These are phyloP conservation scores for Eucalyptus sp. DNA, from an alignment of 345 rosid species.

Conservation along the genomic window DNA sequence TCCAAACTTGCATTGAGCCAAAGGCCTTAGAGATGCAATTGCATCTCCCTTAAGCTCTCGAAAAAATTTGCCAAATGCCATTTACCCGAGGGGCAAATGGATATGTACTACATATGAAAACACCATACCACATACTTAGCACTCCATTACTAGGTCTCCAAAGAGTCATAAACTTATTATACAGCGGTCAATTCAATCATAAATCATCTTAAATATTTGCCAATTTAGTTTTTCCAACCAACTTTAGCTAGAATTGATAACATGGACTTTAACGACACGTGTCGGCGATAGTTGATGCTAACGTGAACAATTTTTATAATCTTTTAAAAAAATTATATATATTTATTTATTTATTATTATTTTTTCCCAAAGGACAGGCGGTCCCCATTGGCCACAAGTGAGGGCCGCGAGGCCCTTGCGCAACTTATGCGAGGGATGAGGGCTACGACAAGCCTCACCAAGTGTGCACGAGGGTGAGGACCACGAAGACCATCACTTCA, in stretches of 20 bases:
- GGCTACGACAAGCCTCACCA: not conserved
- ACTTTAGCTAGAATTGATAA: not conserved
- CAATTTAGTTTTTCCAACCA: not conserved
- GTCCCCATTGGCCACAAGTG: too few relatives aligned
- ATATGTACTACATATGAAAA: not conserved
- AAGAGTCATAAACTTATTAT: too few relatives aligned
- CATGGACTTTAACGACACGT: accelerated
- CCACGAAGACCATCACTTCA: not conserved
- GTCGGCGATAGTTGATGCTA: accelerated
- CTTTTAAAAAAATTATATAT: not conserved
- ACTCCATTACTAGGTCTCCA: not conserved
- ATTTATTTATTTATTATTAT: not conserved
- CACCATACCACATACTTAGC: not conserved
- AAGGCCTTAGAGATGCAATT: too few relatives aligned
- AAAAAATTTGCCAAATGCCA: too few relatives aligned
- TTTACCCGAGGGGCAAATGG: too few relatives aligned
- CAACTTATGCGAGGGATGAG: not conserved
- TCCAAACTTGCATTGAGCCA: too few relatives aligned
- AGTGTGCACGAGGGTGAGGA: not conserved
- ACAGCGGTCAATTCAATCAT: accelerated
- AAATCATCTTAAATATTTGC: not conserved
- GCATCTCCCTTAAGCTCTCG: too few relatives aligned
- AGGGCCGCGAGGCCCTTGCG: accelerated
- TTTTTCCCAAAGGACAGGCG: accelerated
- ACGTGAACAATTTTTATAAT: accelerated